Conservation (phyloP, 2,329 filamentous ascomycete species). For the Chrysoporthe cubensis region DNA sequence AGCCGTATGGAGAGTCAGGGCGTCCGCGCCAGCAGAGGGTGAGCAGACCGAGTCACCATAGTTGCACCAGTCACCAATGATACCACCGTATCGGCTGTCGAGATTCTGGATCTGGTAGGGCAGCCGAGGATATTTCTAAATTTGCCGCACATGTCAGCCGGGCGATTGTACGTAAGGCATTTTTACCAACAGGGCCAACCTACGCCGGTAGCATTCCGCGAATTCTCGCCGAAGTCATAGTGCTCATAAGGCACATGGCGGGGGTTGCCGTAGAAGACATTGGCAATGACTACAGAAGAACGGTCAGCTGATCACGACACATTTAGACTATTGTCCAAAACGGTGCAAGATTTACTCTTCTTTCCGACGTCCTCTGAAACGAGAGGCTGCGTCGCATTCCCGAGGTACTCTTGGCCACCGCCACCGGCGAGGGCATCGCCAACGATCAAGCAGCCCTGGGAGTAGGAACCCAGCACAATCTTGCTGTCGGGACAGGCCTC, state of each 20-base stretch:
- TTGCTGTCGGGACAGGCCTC: slow-evolving; percentile 14
- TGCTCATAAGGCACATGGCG: slow-evolving; percentile 15
- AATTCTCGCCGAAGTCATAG: slow-evolving; percentile 8
- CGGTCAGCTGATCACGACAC: neutral
- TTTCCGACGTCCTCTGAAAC: neutral
- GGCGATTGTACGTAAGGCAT: neutral
- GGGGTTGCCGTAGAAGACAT: slow-evolving; percentile 14
- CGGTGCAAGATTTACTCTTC: neutral
- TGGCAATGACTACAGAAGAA: neutral
- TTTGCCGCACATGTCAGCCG: neutral
- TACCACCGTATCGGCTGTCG: slow-evolving; percentile 2
- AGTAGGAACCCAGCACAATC: slow-evolving; percentile 6
- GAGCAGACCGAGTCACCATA: slow-evolving; percentile 16
- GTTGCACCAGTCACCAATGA: slow-evolving; percentile 14
- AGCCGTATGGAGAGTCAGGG: slow-evolving; percentile 10
- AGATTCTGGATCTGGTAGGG: neutral
- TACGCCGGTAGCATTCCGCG: slow-evolving; percentile 17
- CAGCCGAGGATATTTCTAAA: slow-evolving; percentile 16
- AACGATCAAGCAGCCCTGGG: slow-evolving; percentile 13
- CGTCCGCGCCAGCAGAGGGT: neutral
- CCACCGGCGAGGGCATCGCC: slow-evolving; percentile 15
- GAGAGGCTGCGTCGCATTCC: slow-evolving; percentile 4
- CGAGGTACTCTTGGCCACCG: slow-evolving; percentile 11
- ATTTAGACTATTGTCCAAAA: no score
- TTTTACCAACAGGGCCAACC: neutral